Evolutionary conservation across 805 yeast genomes (phyloP), one percentile per base, ranked within the genome.

Genomic region (Barnettozyma populi): DNA sequence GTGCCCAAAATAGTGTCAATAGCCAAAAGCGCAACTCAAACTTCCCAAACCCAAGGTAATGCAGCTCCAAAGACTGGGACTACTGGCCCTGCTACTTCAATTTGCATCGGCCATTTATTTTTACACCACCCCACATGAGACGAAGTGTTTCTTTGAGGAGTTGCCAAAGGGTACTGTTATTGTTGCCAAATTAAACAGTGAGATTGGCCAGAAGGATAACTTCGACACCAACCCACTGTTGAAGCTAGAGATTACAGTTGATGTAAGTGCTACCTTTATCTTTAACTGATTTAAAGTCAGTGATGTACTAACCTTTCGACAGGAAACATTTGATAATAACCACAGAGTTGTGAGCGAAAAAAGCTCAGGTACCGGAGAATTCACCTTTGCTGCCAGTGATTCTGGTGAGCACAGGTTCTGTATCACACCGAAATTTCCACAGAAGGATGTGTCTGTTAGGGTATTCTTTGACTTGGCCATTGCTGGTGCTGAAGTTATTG

Each of bases 321-420:
- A 72, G 60, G 94, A 86, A 67, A 78, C 86, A 4, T 90, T 90
- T 59, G 96, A 89, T 67, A 80, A 82, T 62, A 78, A 86, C 65
- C 92, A 90, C 65, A 73, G 82, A 49, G 95, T 89, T 23, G 82
- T 82, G 34, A 65, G 73, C 50, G 95, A 88, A 64, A 79, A 73
- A 59, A 79, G 82, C 24, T 55, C 74, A 2, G 69, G 86, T 11
- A 66, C 64, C 36, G 86, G 89, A 14, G 83, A 82, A 52, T 86
- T 88, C 65, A 75, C 90, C 27, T 90, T 87, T 71, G 84, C 90
- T 11, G 86, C 97, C 1, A 69, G 80, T 41, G 96, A 86, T 46
- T 71, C 84, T 10, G 97, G 97, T 35, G 95, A 86, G 63, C 97
- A 90, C 72, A 75, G 76, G 58, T 75, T 90, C 57, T 90, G 97